These are phyloP conservation scores for Lipomyces spencermartinsiae DNA, from an alignment of 805 yeast species.

Conservation along the genomic window DNA sequence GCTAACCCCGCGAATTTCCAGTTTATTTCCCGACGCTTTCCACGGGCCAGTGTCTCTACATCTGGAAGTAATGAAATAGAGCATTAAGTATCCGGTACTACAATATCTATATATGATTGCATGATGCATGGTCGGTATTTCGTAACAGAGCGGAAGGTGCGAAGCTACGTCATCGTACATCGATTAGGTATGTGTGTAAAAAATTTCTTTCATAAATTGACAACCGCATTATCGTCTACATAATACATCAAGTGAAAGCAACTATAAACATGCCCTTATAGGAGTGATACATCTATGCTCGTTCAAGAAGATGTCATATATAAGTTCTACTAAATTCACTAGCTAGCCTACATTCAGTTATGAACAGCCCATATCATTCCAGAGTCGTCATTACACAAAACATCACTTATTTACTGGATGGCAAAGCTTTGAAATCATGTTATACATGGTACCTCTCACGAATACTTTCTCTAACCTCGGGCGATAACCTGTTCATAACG, in stretches of 20 bases:
- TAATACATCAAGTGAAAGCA: too few relatives aligned
- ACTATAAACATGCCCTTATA: too few relatives aligned
- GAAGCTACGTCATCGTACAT: neutral
- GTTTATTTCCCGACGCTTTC: neutral
- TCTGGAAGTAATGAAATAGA: neutral
- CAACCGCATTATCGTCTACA: too few relatives aligned
- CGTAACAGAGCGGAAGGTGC: too few relatives aligned
- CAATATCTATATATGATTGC: too few relatives aligned
- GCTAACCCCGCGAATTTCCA: neutral
- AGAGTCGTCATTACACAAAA: constrained; percentile 10
- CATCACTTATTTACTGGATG: neutral
- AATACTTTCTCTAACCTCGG: constrained; percentile 33
- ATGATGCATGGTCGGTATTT: too few relatives aligned
- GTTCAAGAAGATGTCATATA: neutral
- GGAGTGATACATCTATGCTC: neutral
- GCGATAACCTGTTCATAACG: constrained; percentile 40
- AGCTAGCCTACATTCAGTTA: neutral
- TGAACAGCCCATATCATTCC: neutral
- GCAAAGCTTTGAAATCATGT: neutral
- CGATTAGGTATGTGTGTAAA: too few relatives aligned
- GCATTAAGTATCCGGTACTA: neutral
- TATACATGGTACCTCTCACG: constrained; percentile 27
- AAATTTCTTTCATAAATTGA: too few relatives aligned
- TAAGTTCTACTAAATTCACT: neutral
- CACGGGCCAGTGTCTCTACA: too few relatives aligned